Conservation (phyloP, 257 asterid species). For the Thymus mandschuricus region DNA sequence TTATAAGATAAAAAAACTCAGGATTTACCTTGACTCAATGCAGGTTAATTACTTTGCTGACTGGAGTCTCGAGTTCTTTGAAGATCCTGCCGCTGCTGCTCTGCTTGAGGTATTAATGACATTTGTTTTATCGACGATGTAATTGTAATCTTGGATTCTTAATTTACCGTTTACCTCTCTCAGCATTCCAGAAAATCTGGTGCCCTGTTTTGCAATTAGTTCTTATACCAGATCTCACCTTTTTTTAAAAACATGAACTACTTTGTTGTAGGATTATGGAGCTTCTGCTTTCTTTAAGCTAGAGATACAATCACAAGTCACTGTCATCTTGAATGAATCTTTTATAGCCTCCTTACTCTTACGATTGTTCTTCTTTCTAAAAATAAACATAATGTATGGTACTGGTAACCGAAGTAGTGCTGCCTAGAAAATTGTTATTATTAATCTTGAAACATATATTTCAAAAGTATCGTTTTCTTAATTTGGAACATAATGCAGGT, state of each 20-base stretch:
- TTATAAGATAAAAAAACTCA: slow-evolving; percentile 19
- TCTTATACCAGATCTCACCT: neutral
- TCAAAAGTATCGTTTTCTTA: slow-evolving; percentile 6
- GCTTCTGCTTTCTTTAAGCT: slow-evolving; percentile 5
- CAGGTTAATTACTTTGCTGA: slow-evolving; percentile 91
- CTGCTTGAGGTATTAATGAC: slow-evolving; percentile 65
- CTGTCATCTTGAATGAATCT: neutral
- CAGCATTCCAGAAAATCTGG: slow-evolving; percentile 6
- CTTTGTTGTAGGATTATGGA: neutral
- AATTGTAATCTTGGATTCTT: neutral
- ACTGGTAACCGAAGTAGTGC: neutral
- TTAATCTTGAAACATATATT: neutral
- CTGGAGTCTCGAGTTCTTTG: slow-evolving; percentile 87
- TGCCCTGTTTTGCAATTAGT: slow-evolving; percentile 1
- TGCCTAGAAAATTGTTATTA: slow-evolving; percentile 1
- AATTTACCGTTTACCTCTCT: slow-evolving; percentile 20
- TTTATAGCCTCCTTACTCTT: neutral
- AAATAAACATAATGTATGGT: neutral
- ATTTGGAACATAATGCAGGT: slow-evolving; percentile 47
- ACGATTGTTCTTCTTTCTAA: neutral
- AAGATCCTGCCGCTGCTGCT: slow-evolving; percentile 87
- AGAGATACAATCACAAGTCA: neutral
- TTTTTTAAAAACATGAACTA: neutral
- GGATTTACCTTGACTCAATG: slow-evolving; percentile 33
- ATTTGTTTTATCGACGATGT: slow-evolving; percentile 4